Percentiles rank a stretch among this genome's conserved stretches.
These are phyloP conservation scores for Tilletiopsis washingtonensis DNA, from an alignment of 1,284 basidiomycete genomes.

Conservation along the genomic window DNA sequence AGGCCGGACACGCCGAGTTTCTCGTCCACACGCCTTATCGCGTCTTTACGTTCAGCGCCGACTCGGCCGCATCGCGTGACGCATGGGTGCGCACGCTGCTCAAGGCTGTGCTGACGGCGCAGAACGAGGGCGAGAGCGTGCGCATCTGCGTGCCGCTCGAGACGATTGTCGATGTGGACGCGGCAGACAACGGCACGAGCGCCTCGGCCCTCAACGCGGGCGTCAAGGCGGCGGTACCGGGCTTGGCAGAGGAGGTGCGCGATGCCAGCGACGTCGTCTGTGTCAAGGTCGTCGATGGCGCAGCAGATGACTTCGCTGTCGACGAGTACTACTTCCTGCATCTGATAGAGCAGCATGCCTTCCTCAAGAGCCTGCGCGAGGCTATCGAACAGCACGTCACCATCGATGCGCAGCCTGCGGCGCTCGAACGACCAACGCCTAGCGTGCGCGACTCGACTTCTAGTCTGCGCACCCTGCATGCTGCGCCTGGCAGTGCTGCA, in stretches of 20 bases:
- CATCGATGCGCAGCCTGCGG: neutral
- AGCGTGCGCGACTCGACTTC: neutral
- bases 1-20: constrained; percentile 49
- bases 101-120: constrained; percentile 80
- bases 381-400: neutral
- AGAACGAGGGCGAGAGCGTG: constrained; percentile 92
- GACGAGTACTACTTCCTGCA: constrained; percentile 38
- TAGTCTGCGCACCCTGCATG: neutral
- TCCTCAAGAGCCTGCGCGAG: constrained; percentile 2
- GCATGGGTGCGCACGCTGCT: constrained; percentile 83
- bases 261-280: constrained; percentile 28
- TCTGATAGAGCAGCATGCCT: constrained; percentile 16
- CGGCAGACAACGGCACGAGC: constrained; percentile 53
- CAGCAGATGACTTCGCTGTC: constrained; percentile 26
- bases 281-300: constrained; percentile 26
- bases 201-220: neutral
- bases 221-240: neutral
- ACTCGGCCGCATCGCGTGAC: constrained; percentile 36
- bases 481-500: too few relatives aligned
- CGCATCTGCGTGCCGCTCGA: constrained; percentile 83
- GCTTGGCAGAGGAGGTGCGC: too few relatives aligned
- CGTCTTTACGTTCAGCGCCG: constrained; percentile 43
- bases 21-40: constrained; percentile 44
- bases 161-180: constrained; percentile 77
- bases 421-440: neutral